These are phyloP conservation scores for Arctostaphylos glauca DNA, from an alignment of 148 eudicot genomes.

Conservation along the genomic window DNA sequence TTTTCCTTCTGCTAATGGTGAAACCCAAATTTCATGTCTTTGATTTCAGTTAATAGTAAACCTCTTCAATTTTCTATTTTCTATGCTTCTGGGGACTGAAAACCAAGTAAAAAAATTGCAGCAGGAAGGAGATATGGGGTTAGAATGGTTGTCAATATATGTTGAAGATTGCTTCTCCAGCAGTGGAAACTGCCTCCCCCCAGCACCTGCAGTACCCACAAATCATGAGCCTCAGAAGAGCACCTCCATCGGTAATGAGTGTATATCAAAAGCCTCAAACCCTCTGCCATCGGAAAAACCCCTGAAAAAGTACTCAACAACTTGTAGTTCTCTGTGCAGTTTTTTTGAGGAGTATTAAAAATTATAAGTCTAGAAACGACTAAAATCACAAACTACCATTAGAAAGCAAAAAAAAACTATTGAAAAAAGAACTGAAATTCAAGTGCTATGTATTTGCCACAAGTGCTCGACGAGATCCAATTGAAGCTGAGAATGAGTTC, in stretches of 20 bases:
- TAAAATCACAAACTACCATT: too few relatives aligned
- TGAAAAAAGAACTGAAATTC: too few relatives aligned
- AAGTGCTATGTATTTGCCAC: too few relatives aligned
- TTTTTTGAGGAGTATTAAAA: too few relatives aligned
- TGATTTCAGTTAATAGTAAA: neutral
- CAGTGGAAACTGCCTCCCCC: slow-evolving; percentile 33
- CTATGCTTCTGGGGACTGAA: neutral
- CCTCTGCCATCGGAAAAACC: neutral
- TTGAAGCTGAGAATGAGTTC: too few relatives aligned
- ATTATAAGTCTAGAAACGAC: too few relatives aligned
- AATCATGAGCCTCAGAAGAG: neutral
- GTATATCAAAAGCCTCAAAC: neutral
- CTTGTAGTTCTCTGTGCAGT: slow-evolving; percentile 17
- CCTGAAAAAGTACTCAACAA: neutral
- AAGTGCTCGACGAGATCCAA: too few relatives aligned
- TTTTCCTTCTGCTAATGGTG: neutral
- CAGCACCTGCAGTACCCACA: slow-evolving; percentile 10
- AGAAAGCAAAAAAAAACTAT: too few relatives aligned
- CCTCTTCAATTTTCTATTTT: neutral
- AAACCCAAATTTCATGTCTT: neutral
- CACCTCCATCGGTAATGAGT: neutral
- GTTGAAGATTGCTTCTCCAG: slow-evolving; percentile 45
- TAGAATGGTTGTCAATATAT: slow-evolving; percentile 39
- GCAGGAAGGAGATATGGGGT: slow-evolving; percentile 33
- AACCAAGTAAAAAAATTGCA: neutral